Evolutionary conservation across 2,329 filamentous ascomycete species (phyloP).

Genomic region (Paramyrothecium sp.): DNA sequence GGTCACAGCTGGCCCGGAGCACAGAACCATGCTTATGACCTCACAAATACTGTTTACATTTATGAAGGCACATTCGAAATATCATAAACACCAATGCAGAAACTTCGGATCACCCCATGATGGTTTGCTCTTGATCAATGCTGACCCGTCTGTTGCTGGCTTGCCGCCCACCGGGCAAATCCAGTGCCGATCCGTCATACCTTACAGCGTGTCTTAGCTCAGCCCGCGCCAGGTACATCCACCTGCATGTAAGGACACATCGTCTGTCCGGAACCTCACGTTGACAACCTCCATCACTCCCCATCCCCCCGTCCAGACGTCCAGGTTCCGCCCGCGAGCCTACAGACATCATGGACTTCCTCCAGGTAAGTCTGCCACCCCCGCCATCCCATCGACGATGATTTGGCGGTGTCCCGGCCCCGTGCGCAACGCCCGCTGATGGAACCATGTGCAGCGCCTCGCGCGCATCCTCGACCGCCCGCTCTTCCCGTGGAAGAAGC

Average conservation of each 20-base stretch:
- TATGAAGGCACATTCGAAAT: no score
- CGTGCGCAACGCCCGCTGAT: conserved; percentile 9
- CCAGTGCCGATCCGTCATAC: neutral
- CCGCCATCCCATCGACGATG: neutral
- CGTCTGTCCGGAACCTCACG: neutral
- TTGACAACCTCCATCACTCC: neutral
- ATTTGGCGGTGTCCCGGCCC: neutral
- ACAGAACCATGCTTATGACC: no score
- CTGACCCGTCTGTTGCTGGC: no score
- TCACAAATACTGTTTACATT: no score
- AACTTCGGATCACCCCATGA: no score
- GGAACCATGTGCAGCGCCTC: conserved; percentile 55
- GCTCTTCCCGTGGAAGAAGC: conserved; percentile 93
- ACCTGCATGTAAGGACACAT: neutral
- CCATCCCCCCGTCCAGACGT: neutral
- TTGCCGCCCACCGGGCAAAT: neutral
- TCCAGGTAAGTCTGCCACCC: conserved; percentile 33
- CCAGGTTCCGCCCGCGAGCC: conserved; percentile 13
- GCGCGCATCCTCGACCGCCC: conserved; percentile 86
- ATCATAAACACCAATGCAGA: no score
- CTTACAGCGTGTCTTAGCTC: neutral
- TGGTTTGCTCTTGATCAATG: no score
- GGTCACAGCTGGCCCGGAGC: no score
- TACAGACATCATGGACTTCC: conserved; percentile 41
- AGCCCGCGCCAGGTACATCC: neutral